Percentiles rank a stretch among this genome's conserved stretches.
Conservation (phyloP, 2,329 filamentous ascomycete species). For the Phyllachora maydis region DNA sequence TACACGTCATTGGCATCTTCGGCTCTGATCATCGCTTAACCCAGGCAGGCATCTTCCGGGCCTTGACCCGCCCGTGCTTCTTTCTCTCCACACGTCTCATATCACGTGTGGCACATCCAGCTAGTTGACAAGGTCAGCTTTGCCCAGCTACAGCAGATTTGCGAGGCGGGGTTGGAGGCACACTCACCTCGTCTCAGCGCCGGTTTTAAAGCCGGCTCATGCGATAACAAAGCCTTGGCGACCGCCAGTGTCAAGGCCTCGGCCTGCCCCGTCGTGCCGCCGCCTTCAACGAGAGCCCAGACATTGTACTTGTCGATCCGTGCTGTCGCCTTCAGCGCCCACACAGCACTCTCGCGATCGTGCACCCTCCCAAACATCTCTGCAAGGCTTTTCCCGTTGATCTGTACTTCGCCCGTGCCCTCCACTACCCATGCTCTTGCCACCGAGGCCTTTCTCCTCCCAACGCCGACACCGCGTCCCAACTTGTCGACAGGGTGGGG, state of each 20-base stretch:
- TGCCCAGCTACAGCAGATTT: not conserved
- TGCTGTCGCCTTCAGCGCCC: slow-evolving; percentile 67
- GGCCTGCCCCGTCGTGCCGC: slow-evolving; percentile 85
- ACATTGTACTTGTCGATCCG: slow-evolving; percentile 94
- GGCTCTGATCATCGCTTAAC: slow-evolving; percentile 71
- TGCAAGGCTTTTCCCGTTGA: slow-evolving; percentile 76
- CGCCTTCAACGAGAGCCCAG: slow-evolving; percentile 67
- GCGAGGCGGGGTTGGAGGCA: slow-evolving; percentile 1
- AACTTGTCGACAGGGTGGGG: slow-evolving; percentile 51
- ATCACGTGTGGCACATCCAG: slow-evolving; percentile 83
- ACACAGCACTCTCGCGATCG: slow-evolving; percentile 84
- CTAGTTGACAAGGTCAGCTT: slow-evolving; percentile 22
- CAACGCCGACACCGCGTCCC: slow-evolving; percentile 62
- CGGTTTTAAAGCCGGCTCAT: slow-evolving; percentile 83
- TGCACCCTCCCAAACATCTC: slow-evolving; percentile 75
- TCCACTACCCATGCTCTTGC: slow-evolving; percentile 81
- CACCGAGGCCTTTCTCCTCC: slow-evolving; percentile 70
- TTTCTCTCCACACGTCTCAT: slow-evolving; percentile 88
- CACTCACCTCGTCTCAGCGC: slow-evolving; percentile 68
- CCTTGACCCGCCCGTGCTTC: slow-evolving; percentile 91
- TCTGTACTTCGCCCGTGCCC: slow-evolving; percentile 70
- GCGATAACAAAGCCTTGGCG: slow-evolving; percentile 68
- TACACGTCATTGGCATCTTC: too few relatives aligned
- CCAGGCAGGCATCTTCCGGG: slow-evolving; percentile 95
- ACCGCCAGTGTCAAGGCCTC: slow-evolving; percentile 85